Percentiles rank a stretch among this genome's conserved stretches.
These are phyloP conservation scores for Cyberlindnera euphorbiiphila DNA, from an alignment of 805 yeast species.

Conservation along the genomic window DNA sequence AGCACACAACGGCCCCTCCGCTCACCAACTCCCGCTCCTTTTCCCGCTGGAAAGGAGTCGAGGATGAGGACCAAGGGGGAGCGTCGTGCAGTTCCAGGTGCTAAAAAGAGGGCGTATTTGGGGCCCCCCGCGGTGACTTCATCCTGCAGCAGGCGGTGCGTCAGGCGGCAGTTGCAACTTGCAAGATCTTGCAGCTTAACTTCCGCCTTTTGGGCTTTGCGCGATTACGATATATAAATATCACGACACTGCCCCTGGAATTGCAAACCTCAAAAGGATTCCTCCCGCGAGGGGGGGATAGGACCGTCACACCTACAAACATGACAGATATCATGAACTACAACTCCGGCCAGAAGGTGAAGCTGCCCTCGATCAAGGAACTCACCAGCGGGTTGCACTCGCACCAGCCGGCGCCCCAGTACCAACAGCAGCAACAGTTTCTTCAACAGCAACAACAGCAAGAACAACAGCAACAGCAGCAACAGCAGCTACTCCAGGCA, in stretches of 20 bases:
- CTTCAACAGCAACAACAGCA: conserved; percentile 1
- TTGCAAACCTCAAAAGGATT: background rate
- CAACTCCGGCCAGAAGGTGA: conserved; percentile 12
- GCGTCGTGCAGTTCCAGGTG: too few species aligned
- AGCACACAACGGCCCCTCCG: too few species aligned
- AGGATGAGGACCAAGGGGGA: too few species aligned
- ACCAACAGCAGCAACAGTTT: background rate
- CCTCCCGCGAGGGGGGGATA: too few species aligned
- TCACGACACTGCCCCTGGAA: background rate
- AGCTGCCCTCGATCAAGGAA: conserved; percentile 21
- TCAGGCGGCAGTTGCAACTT: too few species aligned
- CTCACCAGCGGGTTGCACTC: conserved; percentile 16
- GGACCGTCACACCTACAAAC: background rate
- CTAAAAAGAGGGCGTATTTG: conserved; percentile 3
- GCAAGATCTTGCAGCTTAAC: too few species aligned
- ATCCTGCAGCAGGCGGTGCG: conserved; percentile 1
- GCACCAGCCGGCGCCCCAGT: background rate
- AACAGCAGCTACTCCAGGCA: conserved; percentile 1
- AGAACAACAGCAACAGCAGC: background rate
- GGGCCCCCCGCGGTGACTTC: conserved; percentile 4
- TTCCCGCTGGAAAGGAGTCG: too few species aligned
- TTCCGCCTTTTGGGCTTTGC: background rate
- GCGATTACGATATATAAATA: too few species aligned
- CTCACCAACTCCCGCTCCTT: too few species aligned
- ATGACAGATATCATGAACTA: conserved; percentile 10